Evolutionary conservation across 768 basidiomycete species (phyloP).

Genomic region (Tylopilus subfusipes): DNA sequence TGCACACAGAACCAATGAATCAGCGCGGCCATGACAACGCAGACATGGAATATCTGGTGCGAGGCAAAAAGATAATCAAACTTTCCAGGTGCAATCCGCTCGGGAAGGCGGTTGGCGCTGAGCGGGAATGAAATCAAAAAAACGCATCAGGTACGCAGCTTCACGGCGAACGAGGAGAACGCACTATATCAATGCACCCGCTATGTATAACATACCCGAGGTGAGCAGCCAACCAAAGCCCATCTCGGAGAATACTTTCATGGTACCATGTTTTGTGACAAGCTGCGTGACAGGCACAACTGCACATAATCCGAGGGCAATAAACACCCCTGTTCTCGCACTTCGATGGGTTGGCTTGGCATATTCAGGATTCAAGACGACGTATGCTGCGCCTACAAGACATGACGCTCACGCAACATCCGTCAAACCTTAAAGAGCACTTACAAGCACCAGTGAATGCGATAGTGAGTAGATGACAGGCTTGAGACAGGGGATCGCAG

Average conservation of each 20-base stretch:
- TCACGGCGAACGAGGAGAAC: conserved; percentile 37
- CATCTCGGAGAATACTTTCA: conserved; percentile 54
- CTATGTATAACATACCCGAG: conserved; percentile 73
- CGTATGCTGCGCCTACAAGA: conserved; percentile 57
- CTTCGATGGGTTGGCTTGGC: conserved; percentile 70
- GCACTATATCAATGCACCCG: conserved; percentile 79
- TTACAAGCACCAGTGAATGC: conserved; percentile 55
- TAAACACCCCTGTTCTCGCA: conserved; percentile 75
- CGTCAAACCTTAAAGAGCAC: conserved; percentile 21
- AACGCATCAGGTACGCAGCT: conserved; percentile 23
- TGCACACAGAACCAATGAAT: conserved; percentile 60
- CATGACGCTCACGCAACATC: conserved; percentile 1
- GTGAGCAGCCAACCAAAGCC: conserved; percentile 68
- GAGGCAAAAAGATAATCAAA: conserved; percentile 80
- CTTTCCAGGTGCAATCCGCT: conserved; percentile 65
- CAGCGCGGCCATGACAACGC: conserved; percentile 69
- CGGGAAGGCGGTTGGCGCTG: conserved; percentile 83
- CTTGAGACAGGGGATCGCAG: conserved; percentile 53
- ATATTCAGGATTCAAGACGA: conserved; percentile 78
- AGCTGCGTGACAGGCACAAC: conserved; percentile 69
- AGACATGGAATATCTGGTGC: conserved; percentile 88
- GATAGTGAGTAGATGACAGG: conserved; percentile 54
- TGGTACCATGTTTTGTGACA: conserved; percentile 53
- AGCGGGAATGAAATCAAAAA: conserved; percentile 34
- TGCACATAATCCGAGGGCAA: conserved; percentile 69